These are phyloP conservation scores for Amanita subjunquillea DNA, from an alignment of 768 basidiomycete species.

Conservation along the genomic window DNA sequence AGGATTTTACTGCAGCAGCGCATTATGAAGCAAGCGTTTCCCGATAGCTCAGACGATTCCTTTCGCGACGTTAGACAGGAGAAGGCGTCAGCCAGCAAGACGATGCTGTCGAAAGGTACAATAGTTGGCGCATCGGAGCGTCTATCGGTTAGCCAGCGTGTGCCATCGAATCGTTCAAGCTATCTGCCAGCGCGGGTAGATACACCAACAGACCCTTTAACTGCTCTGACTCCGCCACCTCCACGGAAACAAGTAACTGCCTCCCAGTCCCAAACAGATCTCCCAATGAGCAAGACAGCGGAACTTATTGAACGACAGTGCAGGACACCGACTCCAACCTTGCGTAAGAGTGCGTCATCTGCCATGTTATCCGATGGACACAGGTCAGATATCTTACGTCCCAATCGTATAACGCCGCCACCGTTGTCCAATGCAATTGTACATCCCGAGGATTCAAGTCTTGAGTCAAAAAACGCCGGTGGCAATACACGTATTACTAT, in stretches of 20 bases:
- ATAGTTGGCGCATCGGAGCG: constrained; percentile 19
- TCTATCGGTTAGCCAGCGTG: constrained; percentile 10
- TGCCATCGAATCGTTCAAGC: constrained; percentile 26
- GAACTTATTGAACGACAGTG: background rate
- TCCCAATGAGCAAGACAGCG: constrained; percentile 16
- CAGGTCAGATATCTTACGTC: constrained; percentile 19
- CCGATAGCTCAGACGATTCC: constrained; percentile 20
- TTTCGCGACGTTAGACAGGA: constrained; percentile 15
- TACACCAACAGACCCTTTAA: constrained; percentile 50
- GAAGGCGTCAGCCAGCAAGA: constrained; percentile 18
- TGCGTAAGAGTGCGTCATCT: constrained; percentile 45
- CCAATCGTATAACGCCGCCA: constrained; percentile 32
- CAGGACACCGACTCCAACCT: constrained; percentile 4
- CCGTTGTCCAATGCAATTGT: constrained; percentile 21
- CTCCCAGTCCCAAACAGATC: constrained; percentile 49
- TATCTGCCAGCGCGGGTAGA: constrained; percentile 48
- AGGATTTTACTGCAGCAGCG: constrained; percentile 16
- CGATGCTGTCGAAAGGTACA: constrained; percentile 14
- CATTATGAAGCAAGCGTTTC: constrained; percentile 34
- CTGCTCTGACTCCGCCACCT: constrained; percentile 60
- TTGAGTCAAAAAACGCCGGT: constrained; percentile 18
- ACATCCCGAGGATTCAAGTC: constrained; percentile 19
- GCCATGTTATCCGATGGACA: constrained; percentile 39
- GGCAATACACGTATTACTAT: constrained; percentile 12
- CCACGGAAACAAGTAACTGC: constrained; percentile 39